phyloP scores from a whole-genome alignment of 768 basidiomycete genomes.

The Hypholoma sublateritium region DNA sequence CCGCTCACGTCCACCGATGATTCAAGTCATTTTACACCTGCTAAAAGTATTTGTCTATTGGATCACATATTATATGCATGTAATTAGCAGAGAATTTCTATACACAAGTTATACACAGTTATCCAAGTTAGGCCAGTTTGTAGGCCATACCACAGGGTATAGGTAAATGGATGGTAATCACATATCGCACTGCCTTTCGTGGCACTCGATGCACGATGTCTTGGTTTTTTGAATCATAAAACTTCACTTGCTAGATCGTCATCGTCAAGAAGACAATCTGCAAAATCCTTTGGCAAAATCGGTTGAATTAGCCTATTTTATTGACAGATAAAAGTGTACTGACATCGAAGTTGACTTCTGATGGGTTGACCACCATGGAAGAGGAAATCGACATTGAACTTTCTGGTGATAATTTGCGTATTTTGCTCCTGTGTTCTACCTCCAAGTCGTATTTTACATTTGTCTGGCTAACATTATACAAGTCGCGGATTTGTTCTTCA shows the following conservation, averaged over 20 bases:
- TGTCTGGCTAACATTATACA: neutral
- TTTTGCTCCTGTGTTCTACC: neutral
- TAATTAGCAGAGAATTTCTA: neutral
- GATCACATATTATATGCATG: neutral
- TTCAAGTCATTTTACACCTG: no score
- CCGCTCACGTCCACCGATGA: neutral
- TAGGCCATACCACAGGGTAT: no score
- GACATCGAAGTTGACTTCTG: constrained; percentile 21
- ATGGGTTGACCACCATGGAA: neutral
- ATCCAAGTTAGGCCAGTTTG: no score
- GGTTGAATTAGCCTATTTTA: neutral
- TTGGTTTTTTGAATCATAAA: neutral
- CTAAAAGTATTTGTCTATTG: neutral
- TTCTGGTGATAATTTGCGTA: constrained; percentile 5
- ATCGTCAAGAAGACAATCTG: constrained; percentile 35
- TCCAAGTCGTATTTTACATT: neutral
- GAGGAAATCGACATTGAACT: neutral
- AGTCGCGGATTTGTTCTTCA: no score
- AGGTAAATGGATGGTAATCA: no score
- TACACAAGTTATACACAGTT: neutral
- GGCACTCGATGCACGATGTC: no score
- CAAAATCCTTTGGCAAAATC: constrained; percentile 27
- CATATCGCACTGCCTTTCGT: no score
- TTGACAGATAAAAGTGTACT: neutral
- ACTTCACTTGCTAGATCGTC: constrained; percentile 21